Percentiles rank a stretch among this genome's conserved stretches.
Evolutionary conservation across 176 grass and related monocot species (phyloP).

Genomic region (sorghum (Sorghum bicolor)): DNA sequence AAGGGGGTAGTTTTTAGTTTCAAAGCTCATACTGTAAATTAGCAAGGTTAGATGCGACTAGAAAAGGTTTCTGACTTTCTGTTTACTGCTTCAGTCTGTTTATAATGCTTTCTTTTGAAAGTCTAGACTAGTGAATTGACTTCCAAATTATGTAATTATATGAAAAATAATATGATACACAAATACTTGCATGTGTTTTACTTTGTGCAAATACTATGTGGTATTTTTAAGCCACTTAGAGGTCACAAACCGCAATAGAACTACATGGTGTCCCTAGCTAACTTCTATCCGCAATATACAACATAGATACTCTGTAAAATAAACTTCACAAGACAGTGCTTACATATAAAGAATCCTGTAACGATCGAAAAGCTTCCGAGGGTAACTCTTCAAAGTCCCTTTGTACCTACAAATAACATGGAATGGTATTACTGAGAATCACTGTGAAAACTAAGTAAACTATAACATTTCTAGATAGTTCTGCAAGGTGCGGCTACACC

Average conservation of each 20-base stretch:
- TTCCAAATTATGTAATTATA: neutral
- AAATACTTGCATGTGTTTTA: neutral
- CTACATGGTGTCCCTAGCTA: neutral
- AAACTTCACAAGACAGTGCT: conserved; percentile 30
- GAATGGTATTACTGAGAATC: conserved; percentile 28
- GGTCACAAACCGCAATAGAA: neutral
- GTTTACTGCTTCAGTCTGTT: neutral
- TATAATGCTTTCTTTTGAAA: neutral
- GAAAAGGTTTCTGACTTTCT: neutral
- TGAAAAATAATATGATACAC: neutral
- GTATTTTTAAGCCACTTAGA: neutral
- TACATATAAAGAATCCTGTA: conserved; percentile 94
- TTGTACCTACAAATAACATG: conserved; percentile 69
- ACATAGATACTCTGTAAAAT: neutral
- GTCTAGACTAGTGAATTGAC: neutral
- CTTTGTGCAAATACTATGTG: neutral
- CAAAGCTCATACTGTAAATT: neutral
- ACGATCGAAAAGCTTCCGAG: conserved; percentile 72
- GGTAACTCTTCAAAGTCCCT: conserved; percentile 98
- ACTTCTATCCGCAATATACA: neutral
- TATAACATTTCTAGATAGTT: neutral
- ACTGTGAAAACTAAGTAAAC: neutral
- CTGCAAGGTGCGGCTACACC: neutral
- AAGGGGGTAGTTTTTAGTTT: neutral
- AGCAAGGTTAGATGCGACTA: neutral